phyloP scores from a whole-genome alignment of 345 rosid species.

The Salix viminalis region DNA sequence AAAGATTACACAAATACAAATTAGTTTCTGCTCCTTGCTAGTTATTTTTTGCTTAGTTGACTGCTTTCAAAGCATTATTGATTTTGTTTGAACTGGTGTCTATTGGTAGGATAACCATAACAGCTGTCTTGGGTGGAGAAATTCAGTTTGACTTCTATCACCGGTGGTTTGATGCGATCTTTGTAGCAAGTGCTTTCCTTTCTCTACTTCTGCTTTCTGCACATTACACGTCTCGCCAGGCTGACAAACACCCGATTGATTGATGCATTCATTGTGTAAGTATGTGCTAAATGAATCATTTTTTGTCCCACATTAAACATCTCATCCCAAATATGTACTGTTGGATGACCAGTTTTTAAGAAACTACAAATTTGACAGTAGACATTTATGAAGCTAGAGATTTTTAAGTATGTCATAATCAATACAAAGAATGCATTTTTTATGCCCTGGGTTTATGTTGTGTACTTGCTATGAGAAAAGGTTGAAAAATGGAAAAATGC shows the following conservation, averaged over 20 bases:
- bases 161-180: slow-evolving; percentile 94
- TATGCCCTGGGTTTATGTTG: background rate
- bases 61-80: background rate
- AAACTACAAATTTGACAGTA: background rate
- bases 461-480: background rate
- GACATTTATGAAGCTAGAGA: background rate
- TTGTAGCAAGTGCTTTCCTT: slow-evolving; percentile 93
- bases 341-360: background rate
- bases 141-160: slow-evolving; percentile 97
- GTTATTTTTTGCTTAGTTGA: background rate
- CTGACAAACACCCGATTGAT: slow-evolving; percentile 91
- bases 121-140: slow-evolving; percentile 92
- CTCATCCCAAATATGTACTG: background rate
- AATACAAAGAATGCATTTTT: background rate
- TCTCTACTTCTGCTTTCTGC: slow-evolving; percentile 90
- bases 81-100: slow-evolving; percentile 15
- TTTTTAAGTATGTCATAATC: background rate
- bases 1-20: background rate
- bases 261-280: slow-evolving; percentile 33
- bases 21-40: background rate
- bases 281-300: background rate
- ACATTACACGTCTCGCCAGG: slow-evolving; percentile 91
- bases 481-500: background rate
- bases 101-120: slow-evolving; percentile 79
- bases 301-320: background rate